Conservation (phyloP, 257 asterid species). For the Solanum medicagineum region DNA sequence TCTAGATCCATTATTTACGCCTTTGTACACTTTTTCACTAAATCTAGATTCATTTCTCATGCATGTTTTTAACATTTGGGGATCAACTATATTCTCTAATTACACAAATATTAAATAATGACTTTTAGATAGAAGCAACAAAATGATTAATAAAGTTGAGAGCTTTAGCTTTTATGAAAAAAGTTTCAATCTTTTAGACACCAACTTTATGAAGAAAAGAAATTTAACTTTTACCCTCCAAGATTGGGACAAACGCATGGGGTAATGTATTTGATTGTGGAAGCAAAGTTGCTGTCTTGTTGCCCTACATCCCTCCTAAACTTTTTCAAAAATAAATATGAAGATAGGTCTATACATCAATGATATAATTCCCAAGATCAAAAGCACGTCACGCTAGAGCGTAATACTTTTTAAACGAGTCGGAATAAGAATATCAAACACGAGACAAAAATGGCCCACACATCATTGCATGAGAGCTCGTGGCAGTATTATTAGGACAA, state of each 20-base stretch:
- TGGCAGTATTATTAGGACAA: neutral
- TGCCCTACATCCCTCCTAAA: neutral
- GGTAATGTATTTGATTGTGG: constrained; percentile 12
- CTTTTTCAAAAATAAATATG: neutral
- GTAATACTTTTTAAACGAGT: too few species aligned
- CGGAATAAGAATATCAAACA: neutral
- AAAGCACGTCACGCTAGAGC: neutral
- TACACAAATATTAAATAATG: too few species aligned
- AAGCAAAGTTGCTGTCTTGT: constrained; percentile 8
- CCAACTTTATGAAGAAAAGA: neutral
- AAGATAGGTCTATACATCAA: neutral
- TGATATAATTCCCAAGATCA: neutral
- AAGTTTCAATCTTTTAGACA: neutral
- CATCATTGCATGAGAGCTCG: neutral
- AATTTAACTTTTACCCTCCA: neutral
- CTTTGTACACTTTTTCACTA: neutral
- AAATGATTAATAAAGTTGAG: constrained; percentile 1
- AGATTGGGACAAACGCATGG: too few species aligned
- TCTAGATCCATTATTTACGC: neutral
- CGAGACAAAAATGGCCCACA: neutral
- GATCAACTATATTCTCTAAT: too few species aligned
- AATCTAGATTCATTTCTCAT: neutral
- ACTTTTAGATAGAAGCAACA: neutral
- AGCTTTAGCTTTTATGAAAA: neutral
- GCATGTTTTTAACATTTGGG: neutral